phyloP scores from a whole-genome alignment of 257 asterid genomes.

The Plantago ovata region DNA sequence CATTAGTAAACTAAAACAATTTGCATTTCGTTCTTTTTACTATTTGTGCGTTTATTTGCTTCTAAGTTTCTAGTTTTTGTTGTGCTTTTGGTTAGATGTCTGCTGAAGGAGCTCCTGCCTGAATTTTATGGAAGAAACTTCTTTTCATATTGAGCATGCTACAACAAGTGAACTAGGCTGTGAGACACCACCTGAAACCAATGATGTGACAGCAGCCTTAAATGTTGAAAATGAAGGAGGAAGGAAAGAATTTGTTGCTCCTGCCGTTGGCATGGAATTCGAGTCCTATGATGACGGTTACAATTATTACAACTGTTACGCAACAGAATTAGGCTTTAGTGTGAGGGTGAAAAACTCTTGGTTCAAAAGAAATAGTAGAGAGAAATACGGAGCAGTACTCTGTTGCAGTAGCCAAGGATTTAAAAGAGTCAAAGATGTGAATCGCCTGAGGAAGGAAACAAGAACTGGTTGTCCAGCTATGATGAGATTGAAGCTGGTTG shows the following conservation, averaged over 20 bases:
- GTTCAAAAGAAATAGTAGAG: slow-evolving; percentile 82
- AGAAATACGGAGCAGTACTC: slow-evolving; percentile 91
- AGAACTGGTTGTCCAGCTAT: slow-evolving; percentile 87
- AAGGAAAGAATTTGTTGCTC: slow-evolving; percentile 54
- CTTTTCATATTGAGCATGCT: slow-evolving; percentile 33
- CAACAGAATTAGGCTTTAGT: slow-evolving; percentile 64
- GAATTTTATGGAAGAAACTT: slow-evolving; percentile 47
- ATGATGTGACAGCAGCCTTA: slow-evolving; percentile 12
- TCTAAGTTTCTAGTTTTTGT: background rate
- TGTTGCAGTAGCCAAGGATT: slow-evolving; percentile 90
- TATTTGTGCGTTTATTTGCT: slow-evolving; percentile 2
- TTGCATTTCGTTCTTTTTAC: background rate
- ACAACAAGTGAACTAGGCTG: slow-evolving; percentile 20
- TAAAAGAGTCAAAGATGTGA: slow-evolving; percentile 71
- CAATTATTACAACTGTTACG: slow-evolving; percentile 70
- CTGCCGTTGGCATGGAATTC: slow-evolving; percentile 73
- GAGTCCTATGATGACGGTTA: slow-evolving; percentile 83
- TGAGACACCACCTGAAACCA: slow-evolving; percentile 23
- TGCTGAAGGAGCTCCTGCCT: slow-evolving; percentile 21
- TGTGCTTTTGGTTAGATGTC: slow-evolving; percentile 12
- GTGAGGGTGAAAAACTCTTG: slow-evolving; percentile 85
- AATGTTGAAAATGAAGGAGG: slow-evolving; percentile 23
- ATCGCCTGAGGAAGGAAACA: slow-evolving; percentile 66
- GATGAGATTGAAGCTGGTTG: slow-evolving; percentile 66
- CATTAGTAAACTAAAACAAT: slow-evolving; percentile 5